Evolutionary conservation across 2,329 filamentous ascomycete species (phyloP), one percentile per base, ranked within the genome.

Genomic region (Ophiosphaerella herpotricha): DNA sequence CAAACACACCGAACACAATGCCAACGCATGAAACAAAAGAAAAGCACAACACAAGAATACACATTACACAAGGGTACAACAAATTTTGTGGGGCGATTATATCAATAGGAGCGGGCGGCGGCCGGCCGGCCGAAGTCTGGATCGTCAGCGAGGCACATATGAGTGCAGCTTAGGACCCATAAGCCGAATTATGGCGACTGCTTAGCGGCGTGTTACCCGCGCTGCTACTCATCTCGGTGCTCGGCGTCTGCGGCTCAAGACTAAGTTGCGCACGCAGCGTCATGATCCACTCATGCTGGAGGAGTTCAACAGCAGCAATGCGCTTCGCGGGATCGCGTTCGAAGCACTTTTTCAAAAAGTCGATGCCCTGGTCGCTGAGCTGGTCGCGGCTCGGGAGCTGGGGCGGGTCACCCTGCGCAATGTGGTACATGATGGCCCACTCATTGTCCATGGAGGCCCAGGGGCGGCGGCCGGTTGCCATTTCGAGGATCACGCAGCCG

Each of bases 341-440:
- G 67, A 99, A 97, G 78, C 93, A 97, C 58, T 84, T 85, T 63
- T 84, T 85, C 58, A 99, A 74, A 68, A 99, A 97, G 70, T 97
- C 91, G 57, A 97, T 86, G 18, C 94, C 94, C 48, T 85, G 76
- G 0, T 87, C 83, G 66, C 89, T 94, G 57, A 99, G 83, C 74
- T 97, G 93, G 44, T 97, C 93, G 1, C 79, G 72, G 1, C 84
- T 81, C 1, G 94, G 94, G 48, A 97, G 80, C 69, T 91, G 88
- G 5, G 94, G 94, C 41, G 91, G 89, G 64, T 97, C 96, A 58
- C 94, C 94, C 71, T 96, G 93, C 1, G 94, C 94, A 67, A 99
- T 99, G 78, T 97, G 97, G 82, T 97, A 99, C 94, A 99, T 99
- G 77, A 99, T 97, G 36, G 94, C 94, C 91, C 92, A 99, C 74